Evolutionary conservation across 73 alveolate genomes (phyloP).

Genomic region (Paramecium tetraurelia): DNA sequence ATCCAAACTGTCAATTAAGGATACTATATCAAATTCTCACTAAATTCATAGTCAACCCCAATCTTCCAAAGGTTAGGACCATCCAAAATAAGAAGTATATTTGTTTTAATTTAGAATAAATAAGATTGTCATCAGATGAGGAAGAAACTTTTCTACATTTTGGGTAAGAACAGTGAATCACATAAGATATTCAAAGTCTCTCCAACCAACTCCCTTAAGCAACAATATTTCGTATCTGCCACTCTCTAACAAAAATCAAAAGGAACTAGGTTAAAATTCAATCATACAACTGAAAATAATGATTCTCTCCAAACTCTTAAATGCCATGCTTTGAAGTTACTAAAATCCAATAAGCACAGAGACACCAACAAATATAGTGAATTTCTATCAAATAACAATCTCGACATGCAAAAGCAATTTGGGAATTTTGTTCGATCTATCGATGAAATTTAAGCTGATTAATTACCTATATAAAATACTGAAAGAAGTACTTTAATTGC

Average conservation of each 20-base stretch:
- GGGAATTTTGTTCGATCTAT: constrained; percentile 3
- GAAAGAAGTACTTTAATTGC: constrained; percentile 35
- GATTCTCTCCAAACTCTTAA: not conserved
- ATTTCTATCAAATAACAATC: not conserved
- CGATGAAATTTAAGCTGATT: constrained; percentile 9
- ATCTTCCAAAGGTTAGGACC: not conserved
- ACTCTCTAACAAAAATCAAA: not conserved
- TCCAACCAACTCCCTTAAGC: not conserved
- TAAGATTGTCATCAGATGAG: not conserved
- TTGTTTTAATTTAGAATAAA: not conserved
- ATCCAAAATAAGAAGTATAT: not conserved
- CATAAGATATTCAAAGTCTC: not conserved
- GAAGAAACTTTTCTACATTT: not conserved
- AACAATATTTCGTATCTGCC: not conserved
- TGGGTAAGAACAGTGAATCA: constrained; percentile 6
- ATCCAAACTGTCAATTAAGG: not conserved
- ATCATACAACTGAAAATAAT: constrained; percentile 45
- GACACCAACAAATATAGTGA: not conserved
- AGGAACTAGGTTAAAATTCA: not conserved
- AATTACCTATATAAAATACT: not conserved
- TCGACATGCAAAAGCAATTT: constrained; percentile 19
- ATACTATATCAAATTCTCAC: not conserved
- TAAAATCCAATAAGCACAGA: not conserved
- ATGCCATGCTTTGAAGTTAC: not conserved
- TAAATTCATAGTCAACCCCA: constrained; percentile 38